Percentiles rank a stretch among this genome's conserved stretches.
These are phyloP conservation scores for Capsicum chinense DNA, from an alignment of 257 asterid species.

Conservation along the genomic window DNA sequence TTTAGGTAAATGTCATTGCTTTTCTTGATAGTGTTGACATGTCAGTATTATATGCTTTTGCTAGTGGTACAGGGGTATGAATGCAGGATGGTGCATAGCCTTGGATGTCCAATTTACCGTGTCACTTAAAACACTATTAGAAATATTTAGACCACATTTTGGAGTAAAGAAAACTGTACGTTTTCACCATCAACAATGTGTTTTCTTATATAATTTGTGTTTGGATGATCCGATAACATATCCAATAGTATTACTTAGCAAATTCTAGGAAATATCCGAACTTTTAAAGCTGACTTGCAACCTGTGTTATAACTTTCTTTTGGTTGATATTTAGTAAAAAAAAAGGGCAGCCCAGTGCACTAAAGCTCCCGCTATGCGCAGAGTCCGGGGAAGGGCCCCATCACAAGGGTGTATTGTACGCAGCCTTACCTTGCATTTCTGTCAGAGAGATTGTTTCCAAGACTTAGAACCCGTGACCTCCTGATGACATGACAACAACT, in stretches of 20 bases:
- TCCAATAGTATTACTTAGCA: background rate
- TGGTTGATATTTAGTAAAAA: background rate
- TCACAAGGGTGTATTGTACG: too few relatives aligned
- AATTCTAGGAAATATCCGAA: constrained; percentile 2
- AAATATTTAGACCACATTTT: background rate
- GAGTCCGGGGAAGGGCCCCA: too few relatives aligned
- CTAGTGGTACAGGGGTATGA: background rate
- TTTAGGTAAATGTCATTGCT: constrained; percentile 58
- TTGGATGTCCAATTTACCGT: background rate
- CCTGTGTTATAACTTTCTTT: background rate
- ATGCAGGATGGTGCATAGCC: background rate
- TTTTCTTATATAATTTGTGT: background rate
- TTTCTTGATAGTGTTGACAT: constrained; percentile 21
- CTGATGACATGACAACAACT: too few relatives aligned
- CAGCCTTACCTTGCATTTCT: too few relatives aligned
- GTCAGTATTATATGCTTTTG: background rate
- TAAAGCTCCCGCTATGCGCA: too few relatives aligned
- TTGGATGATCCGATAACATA: constrained; percentile 3
- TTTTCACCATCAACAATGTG: constrained; percentile 3
- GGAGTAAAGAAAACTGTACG: background rate
- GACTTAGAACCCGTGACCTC: too few relatives aligned
- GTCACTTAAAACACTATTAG: constrained; percentile 19
- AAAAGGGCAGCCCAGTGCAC: too few relatives aligned
- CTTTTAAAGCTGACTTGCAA: background rate
- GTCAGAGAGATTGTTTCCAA: too few relatives aligned